Base-by-base conservation (phyloP, 2,329 filamentous ascomycete genomes). In the Elsinoe fawcettii region DNA sequence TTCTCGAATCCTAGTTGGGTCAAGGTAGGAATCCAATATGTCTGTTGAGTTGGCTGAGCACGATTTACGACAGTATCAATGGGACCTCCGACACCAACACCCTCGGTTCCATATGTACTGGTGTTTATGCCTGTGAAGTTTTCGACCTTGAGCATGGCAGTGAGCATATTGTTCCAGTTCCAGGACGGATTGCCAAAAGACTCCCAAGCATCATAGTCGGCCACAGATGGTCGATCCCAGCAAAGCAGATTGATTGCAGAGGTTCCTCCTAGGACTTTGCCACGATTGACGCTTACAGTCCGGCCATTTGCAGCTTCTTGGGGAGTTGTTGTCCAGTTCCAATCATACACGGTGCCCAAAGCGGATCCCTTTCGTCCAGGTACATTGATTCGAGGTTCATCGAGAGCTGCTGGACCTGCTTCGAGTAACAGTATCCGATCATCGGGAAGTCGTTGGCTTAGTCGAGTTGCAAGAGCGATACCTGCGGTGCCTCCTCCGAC, bases 221-320 rank as follows among this genome's bases (percentile, higher is more conserved):
- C 59, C 5, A 61, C 61, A 11, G 60, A 63, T 11, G 63, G 66
- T 11, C 69, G 67, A 55, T 70, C 68, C 66, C 60, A 62, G 18
- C 65, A 64, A n/a, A 67, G 63, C 32, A 76, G 73, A 60, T 79
- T 78, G 27, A 79, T 59, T 0, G 74, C 70, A 8, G 69, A 75
- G 12, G 73, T 74, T 8, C 78, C 78, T 4, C 78, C 78, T 0
- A 81, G 68, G 0, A 77, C 74, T 53, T 75, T 75, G 32, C 75
- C 78, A 5, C 77, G 71, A 22, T 73, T 73, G 44, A 77, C 74
- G 2, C 65, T 58, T 11, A 78, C 72, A 2, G 68, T 62, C 1
- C 75, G 71, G 12, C 69, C 68, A 14, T 71, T 70, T 3, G 77
- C 70, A n/a, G 64, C 62, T 1, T 66, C 53, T 54, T 78, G 75